Base-by-base conservation (phyloP, 129 eudicot genomes). In the Helianthus tuberosus region DNA sequence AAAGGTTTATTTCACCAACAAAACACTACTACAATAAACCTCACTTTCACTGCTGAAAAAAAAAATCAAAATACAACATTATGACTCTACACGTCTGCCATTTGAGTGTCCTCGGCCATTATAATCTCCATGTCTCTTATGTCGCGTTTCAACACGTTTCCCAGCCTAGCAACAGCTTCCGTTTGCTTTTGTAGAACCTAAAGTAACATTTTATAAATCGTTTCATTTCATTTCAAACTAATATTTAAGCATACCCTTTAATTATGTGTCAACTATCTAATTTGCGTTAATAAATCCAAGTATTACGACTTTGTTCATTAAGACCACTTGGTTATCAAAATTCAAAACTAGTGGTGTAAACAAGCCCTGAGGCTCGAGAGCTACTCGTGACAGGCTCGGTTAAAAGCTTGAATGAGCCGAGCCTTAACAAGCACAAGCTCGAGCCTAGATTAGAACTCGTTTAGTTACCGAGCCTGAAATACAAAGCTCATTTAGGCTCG, bases 181-280 rank as follows among this genome's bases (percentile, higher is more conserved):
- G 98, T 94, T 80, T 94, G 97, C 82, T 90, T 90, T 70, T 89
- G 98, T 69, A 93, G 77, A 43, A 93, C 98, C 98, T 93, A 81
- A 64, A 36, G 23, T 16, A 14, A 53, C 62, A 46, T 13, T 32
- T 55, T 8, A 11, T 12, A 60, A 12, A 60, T 23, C 48, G 13
- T 49, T 38, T 59, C 43, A 17, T 47, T 58, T 47, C 15, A 20
- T 63, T 47, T 75, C 23, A 44, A 47, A 29, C 7, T 13, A 27
- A 15, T 6, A 15, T 16, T 16, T 43, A 43, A 43, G 47, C 10
- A 2, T 6, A 43, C 8, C 47, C 8, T 43, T 6, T 43, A 43
- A 8, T 43, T 43, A 43, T 43, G 8, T 43, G 47, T 43, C 47
- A 9, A 43, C 8, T 8, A 43, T 43, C 47, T 43, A 41, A 41